Evolutionary conservation across 73 alveolate species (phyloP), one percentile per base, ranked within the genome.

Genomic region (Paramecium biaurelia): DNA sequence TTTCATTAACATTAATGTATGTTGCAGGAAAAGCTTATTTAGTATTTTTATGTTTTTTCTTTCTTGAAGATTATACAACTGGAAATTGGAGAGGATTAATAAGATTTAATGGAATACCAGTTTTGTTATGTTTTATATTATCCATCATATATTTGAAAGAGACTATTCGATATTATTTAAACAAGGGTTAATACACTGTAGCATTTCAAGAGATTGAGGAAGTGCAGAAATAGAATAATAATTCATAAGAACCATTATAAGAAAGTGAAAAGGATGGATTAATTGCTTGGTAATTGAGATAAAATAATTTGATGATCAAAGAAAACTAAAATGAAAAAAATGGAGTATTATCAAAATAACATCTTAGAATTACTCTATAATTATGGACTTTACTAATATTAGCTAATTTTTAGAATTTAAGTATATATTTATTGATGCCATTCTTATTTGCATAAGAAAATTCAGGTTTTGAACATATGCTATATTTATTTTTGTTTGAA

Each of bases 71-170:
- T 79, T 79, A 79, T 24, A 38, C 45, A 43, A 30, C 35, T 20
- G 90, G 90, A 2, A 79, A 79, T 47, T 79, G 90, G 90, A 79
- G 90, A 79, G 90, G 90, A 21, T 47, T 79, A 21, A 79, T 79
- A 24, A 38, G 74, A 21, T 79, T 79, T 23, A 79, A 79, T 47
- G 74, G 76, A 12, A 43, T 79, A 10, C 90, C 90, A 4, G 72
- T 79, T 43, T 24, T 45, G 1, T 6, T 79, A 43, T 79, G 90
- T 18, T 79, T 79, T 45, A 18, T 79, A 10, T n/a, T 26, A 23
- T 79, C 90, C 0, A 20, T 79, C 1, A 37, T 79, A 10, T 79
- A 23, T 47, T 43, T 79, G 18, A 45, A 79, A 18, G 90, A 79
- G 15, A 79, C 90, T 0, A 47, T 79, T 2, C 43, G 90, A 79